These are phyloP conservation scores for Phytophthora lateralis DNA, from an alignment of 352 stramenopile species.

Conservation along the genomic window DNA sequence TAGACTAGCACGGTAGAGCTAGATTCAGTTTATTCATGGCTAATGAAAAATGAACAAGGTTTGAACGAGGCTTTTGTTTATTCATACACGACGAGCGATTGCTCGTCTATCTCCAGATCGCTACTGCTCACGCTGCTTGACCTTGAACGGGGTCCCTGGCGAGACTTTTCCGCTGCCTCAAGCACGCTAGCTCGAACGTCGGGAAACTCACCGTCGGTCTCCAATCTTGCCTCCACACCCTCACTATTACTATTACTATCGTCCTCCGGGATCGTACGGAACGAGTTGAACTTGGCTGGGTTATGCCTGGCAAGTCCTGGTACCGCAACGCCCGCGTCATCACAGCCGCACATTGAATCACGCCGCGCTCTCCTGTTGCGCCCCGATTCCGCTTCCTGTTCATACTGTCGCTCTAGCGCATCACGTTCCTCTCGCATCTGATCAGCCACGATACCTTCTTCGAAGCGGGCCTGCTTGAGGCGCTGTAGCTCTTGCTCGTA, in stretches of 20 bases:
- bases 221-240: slow-evolving; percentile 25
- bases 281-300: slow-evolving; percentile 87
- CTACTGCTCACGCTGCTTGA: slow-evolving; percentile 33
- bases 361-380: slow-evolving; percentile 25
- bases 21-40: slow-evolving; percentile 10
- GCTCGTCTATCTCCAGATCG: slow-evolving; percentile 37
- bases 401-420: slow-evolving; percentile 22
- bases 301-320: slow-evolving; percentile 74
- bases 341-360: slow-evolving; percentile 42
- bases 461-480: slow-evolving; percentile 47
- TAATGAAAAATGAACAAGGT: slow-evolving; percentile 1
- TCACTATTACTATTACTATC: slow-evolving; percentile 46
- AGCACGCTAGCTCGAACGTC: slow-evolving; percentile 28
- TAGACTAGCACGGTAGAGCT: slow-evolving; percentile 6
- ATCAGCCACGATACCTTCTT: slow-evolving; percentile 23
- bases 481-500: slow-evolving; percentile 82
- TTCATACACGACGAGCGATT: slow-evolving; percentile 42
- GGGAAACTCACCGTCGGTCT: slow-evolving; percentile 10
- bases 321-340: slow-evolving; percentile 80
- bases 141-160: slow-evolving; percentile 19
- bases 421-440: slow-evolving; percentile 29
- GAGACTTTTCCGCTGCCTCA: slow-evolving; percentile 31
- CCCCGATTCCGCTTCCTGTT: slow-evolving; percentile 24
- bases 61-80: slow-evolving; percentile 14
- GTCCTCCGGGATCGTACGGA: slow-evolving; percentile 62